Evolutionary conservation across 345 rosid species (phyloP).

Genomic region (Microcos paniculata): DNA sequence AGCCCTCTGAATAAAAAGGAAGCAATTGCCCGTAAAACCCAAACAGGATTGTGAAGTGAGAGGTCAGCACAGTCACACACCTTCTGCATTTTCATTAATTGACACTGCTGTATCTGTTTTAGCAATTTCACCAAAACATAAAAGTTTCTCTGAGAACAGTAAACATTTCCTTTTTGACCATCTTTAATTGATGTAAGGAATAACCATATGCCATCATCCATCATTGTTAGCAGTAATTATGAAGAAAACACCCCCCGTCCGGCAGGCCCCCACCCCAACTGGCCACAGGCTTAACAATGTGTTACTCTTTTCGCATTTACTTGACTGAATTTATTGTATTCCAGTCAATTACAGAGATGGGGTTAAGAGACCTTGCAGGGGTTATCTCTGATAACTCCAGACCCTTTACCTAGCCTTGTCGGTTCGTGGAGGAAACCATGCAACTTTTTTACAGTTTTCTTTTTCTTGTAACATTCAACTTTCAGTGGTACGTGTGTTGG

Average conservation of each 20-base stretch:
- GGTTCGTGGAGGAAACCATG: background rate
- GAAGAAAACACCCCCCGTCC: background rate
- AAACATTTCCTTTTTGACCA: background rate
- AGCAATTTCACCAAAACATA: background rate
- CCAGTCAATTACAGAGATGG: background rate
- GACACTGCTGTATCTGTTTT: background rate
- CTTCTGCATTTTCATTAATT: background rate
- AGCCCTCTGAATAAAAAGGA: no score
- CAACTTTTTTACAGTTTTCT: background rate
- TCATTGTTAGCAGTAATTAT: background rate
- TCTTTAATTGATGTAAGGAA: background rate
- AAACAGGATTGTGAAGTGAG: background rate
- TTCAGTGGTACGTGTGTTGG: background rate
- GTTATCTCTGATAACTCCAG: background rate
- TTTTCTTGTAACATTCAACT: background rate
- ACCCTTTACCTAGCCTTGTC: background rate
- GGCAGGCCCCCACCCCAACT: no score
- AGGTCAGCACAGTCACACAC: background rate
- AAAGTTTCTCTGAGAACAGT: background rate
- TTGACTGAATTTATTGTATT: background rate
- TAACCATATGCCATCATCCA: background rate
- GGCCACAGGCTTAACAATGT: background rate
- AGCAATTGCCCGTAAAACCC: background rate
- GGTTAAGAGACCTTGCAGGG: background rate
- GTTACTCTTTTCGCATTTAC: background rate